A percentile compares a stretch with the other conserved stretches of the same genome.
phyloP scores from a whole-genome alignment of 2,329 filamentous ascomycete species.

The Diaporthe vexans region DNA sequence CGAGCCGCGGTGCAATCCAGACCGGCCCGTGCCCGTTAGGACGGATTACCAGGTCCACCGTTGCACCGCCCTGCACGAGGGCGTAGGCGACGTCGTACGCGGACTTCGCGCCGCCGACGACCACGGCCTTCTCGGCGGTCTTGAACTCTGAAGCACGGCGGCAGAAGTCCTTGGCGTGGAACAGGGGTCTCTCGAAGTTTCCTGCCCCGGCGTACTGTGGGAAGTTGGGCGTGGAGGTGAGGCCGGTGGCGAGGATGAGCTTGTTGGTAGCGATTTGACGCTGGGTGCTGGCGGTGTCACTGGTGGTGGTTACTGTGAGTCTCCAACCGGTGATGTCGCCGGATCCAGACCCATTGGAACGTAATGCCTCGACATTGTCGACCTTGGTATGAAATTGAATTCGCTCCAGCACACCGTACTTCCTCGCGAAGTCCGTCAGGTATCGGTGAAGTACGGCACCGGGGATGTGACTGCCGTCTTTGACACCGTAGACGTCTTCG shows the following conservation, averaged over 20 bases:
- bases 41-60: conserved; percentile 67
- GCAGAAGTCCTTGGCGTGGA: conserved; percentile 61
- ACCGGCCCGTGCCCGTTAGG: conserved; percentile 65
- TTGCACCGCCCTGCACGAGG: conserved; percentile 60
- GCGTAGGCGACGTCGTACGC: conserved; percentile 71
- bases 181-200: conserved; percentile 54
- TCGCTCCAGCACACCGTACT: conserved; percentile 63
- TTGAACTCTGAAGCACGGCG: conserved; percentile 50
- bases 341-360: conserved; percentile 2
- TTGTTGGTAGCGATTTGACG: conserved; percentile 50
- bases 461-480: conserved; percentile 52
- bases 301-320: conserved; percentile 37
- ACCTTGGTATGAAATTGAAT: conserved; percentile 67
- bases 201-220: conserved; percentile 55
- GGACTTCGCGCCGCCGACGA: conserved; percentile 71
- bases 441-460: conserved; percentile 54
- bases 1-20: conserved; percentile 68
- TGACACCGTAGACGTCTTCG: conserved; percentile 57
- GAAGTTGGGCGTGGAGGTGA: conserved; percentile 60
- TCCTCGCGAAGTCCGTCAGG: conserved; percentile 53
- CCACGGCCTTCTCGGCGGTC: conserved; percentile 54
- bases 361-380: conserved; percentile 53
- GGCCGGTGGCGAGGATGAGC: conserved; percentile 65
- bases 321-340: conserved; percentile 43
- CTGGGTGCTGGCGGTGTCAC: background rate